These are phyloP conservation scores for Juglanconis sp. DNA, from an alignment of 2,329 filamentous ascomycete species.

Conservation along the genomic window DNA sequence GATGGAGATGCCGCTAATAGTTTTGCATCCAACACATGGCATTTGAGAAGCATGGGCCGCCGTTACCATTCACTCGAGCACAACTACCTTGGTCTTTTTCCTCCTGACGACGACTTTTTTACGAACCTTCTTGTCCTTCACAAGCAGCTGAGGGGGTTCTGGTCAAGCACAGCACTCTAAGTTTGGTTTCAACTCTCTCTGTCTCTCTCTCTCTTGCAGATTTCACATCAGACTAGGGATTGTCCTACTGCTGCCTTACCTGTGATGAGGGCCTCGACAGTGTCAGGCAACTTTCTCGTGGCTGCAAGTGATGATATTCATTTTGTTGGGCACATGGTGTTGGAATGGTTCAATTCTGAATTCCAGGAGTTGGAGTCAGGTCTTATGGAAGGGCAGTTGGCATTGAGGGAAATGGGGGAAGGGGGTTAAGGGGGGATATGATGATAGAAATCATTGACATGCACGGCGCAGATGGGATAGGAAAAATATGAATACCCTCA, in stretches of 20 bases:
- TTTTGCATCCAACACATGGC: background rate
- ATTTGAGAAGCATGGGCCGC: background rate
- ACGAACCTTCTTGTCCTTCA: background rate
- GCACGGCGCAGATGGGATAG: background rate
- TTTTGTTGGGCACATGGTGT: background rate
- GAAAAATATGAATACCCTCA: background rate
- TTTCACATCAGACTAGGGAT: background rate
- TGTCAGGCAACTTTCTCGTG: constrained; percentile 4
- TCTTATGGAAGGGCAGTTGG: background rate
- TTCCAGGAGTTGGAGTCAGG: background rate
- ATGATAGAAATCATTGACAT: background rate
- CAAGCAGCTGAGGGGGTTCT: background rate
- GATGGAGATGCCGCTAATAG: too few species aligned
- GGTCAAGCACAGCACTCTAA: background rate
- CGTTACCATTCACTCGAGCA: background rate
- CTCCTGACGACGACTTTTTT: background rate
- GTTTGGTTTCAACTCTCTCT: background rate
- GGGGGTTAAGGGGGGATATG: background rate
- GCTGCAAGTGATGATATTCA: background rate
- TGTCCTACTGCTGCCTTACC: background rate
- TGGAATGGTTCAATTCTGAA: background rate
- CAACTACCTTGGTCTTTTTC: background rate
- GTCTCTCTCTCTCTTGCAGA: background rate
- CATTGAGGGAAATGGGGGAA: background rate
- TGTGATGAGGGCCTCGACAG: constrained; percentile 11